Base-by-base conservation (phyloP, 2,329 filamentous ascomycete species). In the Pleomassaria siparia region DNA sequence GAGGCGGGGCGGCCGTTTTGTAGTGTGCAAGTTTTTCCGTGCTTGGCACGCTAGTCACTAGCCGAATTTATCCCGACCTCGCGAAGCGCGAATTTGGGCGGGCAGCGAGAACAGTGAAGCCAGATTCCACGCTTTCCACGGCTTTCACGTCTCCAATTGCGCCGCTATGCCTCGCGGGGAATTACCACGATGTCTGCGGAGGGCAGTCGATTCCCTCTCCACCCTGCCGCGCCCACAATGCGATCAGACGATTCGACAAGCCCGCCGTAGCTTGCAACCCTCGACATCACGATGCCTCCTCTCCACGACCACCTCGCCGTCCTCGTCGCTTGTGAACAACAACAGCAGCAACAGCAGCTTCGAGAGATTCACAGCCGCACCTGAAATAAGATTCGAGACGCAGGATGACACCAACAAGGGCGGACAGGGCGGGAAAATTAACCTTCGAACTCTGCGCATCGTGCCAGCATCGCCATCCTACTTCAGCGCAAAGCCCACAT, bases 381-480 rank as follows among this genome's bases (percentile, higher is more conserved):
- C 77, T 28, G 69, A 71, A 46, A 74, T 78, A 51, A 62, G 75
- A 30, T 75, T 78, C 35, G 50, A 53, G 13, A 18, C 18, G 18
- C 28, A 48, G 47, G 47, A 45, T n/a, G 46, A 51, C n/a, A 50
- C 51, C 21, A 47, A 51, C n/a, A 51, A 53, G 20, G 52, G 32
- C 41, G 53, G n/a, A n/a, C n/a, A n/a, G n/a, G n/a, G 43, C 26
- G 50, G 41, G 41, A 48, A 48, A 15, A 41, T 41, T 16, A 36
- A 67, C 2, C 60, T 76, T 33, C 50, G 57, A 39, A 66, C 59
- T 20, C 60, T 88, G 44, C 89, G 94, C 56, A 77, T 95, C 18
- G 76, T 96, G 28, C 94, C 94, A 16, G 80, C 81, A 21, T 96
- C 91, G 28, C 86, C 89, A 2, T 94, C 92, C n/a, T 99, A 99